Percentiles rank a stretch among this genome's conserved stretches.
phyloP scores from a whole-genome alignment of 2,329 filamentous ascomycete genomes.

The Rachicladosporium sp. region DNA sequence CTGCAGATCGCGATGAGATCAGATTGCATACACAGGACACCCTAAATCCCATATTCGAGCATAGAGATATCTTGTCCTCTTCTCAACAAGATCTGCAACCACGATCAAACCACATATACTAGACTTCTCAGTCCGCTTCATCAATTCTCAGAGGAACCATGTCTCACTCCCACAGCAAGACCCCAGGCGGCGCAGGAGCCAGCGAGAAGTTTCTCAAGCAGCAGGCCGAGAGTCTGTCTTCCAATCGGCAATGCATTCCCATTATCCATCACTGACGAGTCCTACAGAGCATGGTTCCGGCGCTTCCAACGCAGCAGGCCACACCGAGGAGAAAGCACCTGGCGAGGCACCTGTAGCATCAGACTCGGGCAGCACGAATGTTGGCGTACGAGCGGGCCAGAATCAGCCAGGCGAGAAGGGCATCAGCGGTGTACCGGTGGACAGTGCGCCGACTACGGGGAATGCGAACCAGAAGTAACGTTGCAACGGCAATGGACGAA shows the following conservation, averaged over 20 bases:
- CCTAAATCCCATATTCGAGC: no score
- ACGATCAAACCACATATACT: no score
- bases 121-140: no score
- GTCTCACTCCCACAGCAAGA: no score
- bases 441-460: constrained; percentile 8
- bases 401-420: constrained; percentile 26
- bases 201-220: constrained; percentile 25
- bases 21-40: no score
- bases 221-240: constrained; percentile 18
- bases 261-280: neutral
- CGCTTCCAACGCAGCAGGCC: constrained; percentile 21
- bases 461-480: constrained; percentile 17
- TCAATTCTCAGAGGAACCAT: no score
- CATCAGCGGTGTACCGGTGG: constrained; percentile 19
- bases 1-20: no score
- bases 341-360: constrained; percentile 23
- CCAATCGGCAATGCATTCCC: neutral
- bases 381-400: constrained; percentile 17
- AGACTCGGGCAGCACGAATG: constrained; percentile 22
- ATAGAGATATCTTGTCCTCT: no score
- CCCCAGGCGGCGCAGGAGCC: constrained; percentile 8
- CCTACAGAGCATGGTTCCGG: constrained; percentile 19
- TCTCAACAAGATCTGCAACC: no score
- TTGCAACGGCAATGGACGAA: no score
- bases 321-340: constrained; percentile 16